Evolutionary conservation across 257 asterid genomes (phyloP), one percentile per base, ranked within the genome.

Genomic region (Capsicum pubescens): DNA sequence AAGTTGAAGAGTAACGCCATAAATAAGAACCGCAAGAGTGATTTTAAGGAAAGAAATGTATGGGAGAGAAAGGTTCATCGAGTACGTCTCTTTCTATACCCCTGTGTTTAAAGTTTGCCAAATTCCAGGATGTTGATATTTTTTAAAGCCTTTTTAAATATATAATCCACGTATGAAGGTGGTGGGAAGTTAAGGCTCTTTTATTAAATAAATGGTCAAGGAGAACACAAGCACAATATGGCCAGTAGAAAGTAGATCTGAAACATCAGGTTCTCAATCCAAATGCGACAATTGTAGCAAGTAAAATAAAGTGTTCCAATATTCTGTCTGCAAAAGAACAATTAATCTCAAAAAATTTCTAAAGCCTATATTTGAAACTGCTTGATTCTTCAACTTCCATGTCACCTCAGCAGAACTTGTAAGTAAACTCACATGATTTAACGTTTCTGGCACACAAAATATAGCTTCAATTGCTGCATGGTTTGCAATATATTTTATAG

Each of bases 401-500:
- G 76, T 36, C 50, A 68, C 26, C 52, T 36, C 52, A 36, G 36
- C 12, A 68, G 52, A 36, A 68, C 54, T 39, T 36, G 77, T 9
- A 39, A 39, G 82, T 55, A 56, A 85, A 82, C 95, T 90, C 84
- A 93, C 97, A 67, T 52, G 85, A 57, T 88, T 84, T 71, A 90
- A 85, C 9, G 93, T 91, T 77, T 88, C 87, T 36, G 92, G 89
- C 55, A 86, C 90, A 81, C 97, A 93, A 83, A 92, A 92, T 83
- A 93, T 86, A 54, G 93, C 93, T 90, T 85, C 87, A 85, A 91
- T 57, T 59, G 88, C 87, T 56, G 94, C 93, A 86, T 92, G 97
- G 85, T 93, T 91, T 81, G 89, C 91, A 61, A 93, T 89, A 88
- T 87, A 93, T 79, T 89, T 90, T 59, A 93, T 95, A 64, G 95